Evolutionary conservation across 768 basidiomycete genomes (phyloP).

Genomic region (Daedaleopsis sinensis): DNA sequence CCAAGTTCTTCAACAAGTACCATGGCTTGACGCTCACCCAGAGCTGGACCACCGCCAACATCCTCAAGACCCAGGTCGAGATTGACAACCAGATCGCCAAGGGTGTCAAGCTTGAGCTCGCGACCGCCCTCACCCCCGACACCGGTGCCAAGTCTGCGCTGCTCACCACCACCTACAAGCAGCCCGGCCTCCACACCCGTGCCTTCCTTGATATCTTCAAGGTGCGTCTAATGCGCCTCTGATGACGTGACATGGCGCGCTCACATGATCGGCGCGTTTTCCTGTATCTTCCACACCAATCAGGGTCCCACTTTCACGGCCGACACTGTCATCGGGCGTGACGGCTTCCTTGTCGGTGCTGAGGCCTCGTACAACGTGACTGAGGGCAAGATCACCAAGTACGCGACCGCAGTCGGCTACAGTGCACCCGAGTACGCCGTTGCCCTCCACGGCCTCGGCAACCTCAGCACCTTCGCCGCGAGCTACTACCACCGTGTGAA

Average conservation of each 20-base stretch:
- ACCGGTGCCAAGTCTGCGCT: slow-evolving; percentile 86
- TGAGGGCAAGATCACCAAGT: slow-evolving; percentile 89
- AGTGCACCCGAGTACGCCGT: slow-evolving; percentile 96
- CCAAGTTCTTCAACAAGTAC: slow-evolving; percentile 88
- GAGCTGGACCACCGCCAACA: slow-evolving; percentile 94
- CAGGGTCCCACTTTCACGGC: slow-evolving; percentile 98
- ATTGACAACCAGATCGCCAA: slow-evolving; percentile 97
- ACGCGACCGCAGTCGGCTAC: slow-evolving; percentile 91
- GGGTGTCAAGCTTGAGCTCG: slow-evolving; percentile 94
- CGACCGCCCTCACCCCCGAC: slow-evolving; percentile 81
- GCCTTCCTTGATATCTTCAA: slow-evolving; percentile 92
- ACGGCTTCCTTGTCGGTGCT: slow-evolving; percentile 95
- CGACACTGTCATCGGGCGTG: slow-evolving; percentile 93
- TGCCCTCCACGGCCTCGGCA: slow-evolving; percentile 92
- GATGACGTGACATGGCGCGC: slow-evolving; percentile 23
- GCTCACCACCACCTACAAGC: slow-evolving; percentile 89
- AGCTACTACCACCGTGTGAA: slow-evolving; percentile 98
- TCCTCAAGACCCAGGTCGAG: slow-evolving; percentile 90
- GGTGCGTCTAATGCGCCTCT: slow-evolving; percentile 49
- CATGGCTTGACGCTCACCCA: slow-evolving; percentile 95
- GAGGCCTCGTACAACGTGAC: slow-evolving; percentile 98
- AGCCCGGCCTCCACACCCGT: slow-evolving; percentile 92
- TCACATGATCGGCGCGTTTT: slow-evolving; percentile 9
- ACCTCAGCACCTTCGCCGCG: slow-evolving; percentile 90
- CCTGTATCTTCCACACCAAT: background rate